Evolutionary conservation across 2,329 filamentous ascomycete species (phyloP).

Genomic region (Pyrenochaeta sp.): DNA sequence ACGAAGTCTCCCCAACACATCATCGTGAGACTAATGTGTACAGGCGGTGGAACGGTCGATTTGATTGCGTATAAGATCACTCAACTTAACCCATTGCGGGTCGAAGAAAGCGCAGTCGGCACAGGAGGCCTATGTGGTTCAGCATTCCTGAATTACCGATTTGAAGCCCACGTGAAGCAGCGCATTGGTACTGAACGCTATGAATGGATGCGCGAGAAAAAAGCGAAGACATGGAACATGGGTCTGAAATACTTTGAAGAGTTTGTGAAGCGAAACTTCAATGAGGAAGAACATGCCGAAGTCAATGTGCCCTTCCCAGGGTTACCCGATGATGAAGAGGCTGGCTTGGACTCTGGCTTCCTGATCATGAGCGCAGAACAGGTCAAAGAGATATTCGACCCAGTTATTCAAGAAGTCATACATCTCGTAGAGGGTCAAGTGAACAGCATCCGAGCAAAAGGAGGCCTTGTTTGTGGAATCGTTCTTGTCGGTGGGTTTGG

Average conservation of each 20-base stretch:
- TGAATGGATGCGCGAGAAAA: slow-evolving; percentile 78
- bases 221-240: slow-evolving; percentile 76
- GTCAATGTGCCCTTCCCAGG: slow-evolving; percentile 82
- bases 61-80: slow-evolving; percentile 84
- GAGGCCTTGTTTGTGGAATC: slow-evolving; percentile 65
- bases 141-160: slow-evolving; percentile 80
- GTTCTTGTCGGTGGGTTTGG: slow-evolving; percentile 84
- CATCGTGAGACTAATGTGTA: background rate
- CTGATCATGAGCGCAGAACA: slow-evolving; percentile 73
- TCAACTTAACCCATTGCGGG: slow-evolving; percentile 72
- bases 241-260: slow-evolving; percentile 82
- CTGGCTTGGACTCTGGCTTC: slow-evolving; percentile 77
- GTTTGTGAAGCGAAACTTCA: slow-evolving; percentile 84
- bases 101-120: slow-evolving; percentile 81
- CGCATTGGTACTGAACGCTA: slow-evolving; percentile 73
- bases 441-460: slow-evolving; percentile 47
- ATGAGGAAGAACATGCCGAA: slow-evolving; percentile 78
- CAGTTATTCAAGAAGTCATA: slow-evolving; percentile 68
- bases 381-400: slow-evolving; percentile 77
- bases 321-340: slow-evolving; percentile 76
- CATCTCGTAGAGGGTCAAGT: slow-evolving; percentile 55
- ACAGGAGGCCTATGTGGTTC: slow-evolving; percentile 80
- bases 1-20: background rate
- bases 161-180: slow-evolving; percentile 76
- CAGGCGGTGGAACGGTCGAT: slow-evolving; percentile 69